A percentile compares a stretch with the other conserved stretches of the same genome.
phyloP scores from a whole-genome alignment of 208 protist species.

The Leptomonas pyrrhocoris region DNA sequence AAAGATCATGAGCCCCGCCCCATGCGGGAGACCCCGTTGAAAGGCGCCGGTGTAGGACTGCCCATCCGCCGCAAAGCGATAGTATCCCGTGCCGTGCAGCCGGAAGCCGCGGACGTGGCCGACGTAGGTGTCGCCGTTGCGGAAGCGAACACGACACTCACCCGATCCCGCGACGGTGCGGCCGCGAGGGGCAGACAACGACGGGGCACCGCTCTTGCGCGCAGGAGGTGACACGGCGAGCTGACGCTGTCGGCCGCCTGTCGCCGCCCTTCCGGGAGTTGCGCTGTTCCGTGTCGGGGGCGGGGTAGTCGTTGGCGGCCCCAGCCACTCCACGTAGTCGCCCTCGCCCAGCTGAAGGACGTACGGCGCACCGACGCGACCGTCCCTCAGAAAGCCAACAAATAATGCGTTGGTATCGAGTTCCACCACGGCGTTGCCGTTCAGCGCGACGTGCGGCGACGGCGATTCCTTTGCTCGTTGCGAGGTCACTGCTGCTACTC shows the following conservation, averaged over 20 bases:
- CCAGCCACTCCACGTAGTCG: constrained; percentile 67
- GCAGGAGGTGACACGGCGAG: too few species aligned
- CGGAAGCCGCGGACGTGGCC: constrained; percentile 52
- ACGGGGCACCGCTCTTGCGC: background rate
- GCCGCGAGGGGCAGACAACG: background rate
- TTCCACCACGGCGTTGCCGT: constrained; percentile 51
- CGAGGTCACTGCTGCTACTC: background rate
- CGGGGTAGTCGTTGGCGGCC: background rate
- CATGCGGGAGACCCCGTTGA: constrained; percentile 46
- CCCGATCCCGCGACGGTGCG: constrained; percentile 33
- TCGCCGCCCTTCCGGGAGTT: too few species aligned
- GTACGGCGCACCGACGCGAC: constrained; percentile 24
- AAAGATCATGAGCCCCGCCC: constrained; percentile 58
- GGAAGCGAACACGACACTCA: constrained; percentile 52
- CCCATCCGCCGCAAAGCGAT: constrained; percentile 45
- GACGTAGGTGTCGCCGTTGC: constrained; percentile 70
- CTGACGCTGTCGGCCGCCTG: too few species aligned
- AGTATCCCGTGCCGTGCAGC: constrained; percentile 65
- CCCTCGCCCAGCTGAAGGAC: constrained; percentile 45
- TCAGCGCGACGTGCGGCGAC: constrained; percentile 9
- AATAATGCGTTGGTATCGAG: constrained; percentile 53
- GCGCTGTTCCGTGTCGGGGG: background rate
- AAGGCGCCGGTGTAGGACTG: constrained; percentile 66
- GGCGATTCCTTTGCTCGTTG: background rate
- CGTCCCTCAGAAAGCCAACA: constrained; percentile 36